phyloP scores from a whole-genome alignment of 78 protist species.

The Bigelowiella natans region DNA sequence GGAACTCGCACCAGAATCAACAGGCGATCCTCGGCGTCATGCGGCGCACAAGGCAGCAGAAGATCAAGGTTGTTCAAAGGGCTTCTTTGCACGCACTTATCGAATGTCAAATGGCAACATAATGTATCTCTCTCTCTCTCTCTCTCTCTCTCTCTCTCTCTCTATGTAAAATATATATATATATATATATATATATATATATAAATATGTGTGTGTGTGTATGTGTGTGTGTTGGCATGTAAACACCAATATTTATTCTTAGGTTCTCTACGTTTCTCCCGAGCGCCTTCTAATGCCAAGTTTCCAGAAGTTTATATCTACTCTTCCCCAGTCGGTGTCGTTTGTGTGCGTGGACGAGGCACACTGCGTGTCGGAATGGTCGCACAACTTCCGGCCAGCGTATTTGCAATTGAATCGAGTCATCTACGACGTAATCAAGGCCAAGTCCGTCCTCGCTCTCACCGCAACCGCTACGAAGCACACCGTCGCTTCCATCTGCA shows the following conservation, averaged over 20 bases:
- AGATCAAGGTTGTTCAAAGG: not conserved
- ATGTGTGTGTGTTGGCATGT: not conserved
- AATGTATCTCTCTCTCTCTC: not conserved
- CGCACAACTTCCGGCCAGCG: slow-evolving; percentile 66
- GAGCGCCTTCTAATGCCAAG: not conserved
- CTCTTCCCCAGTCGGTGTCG: not conserved
- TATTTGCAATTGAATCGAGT: slow-evolving; percentile 12
- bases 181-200: not conserved
- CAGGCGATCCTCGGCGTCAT: not conserved
- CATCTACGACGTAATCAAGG: not conserved
- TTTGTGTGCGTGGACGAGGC: slow-evolving; percentile 25
- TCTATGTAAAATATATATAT: not conserved
- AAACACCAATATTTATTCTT: not conserved
- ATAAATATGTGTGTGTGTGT: not conserved
- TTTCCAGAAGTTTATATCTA: not conserved
- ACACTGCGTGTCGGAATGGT: slow-evolving; percentile 78
- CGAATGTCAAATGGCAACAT: not conserved
- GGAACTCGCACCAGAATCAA: not conserved
- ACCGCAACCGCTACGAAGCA: slow-evolving; percentile 54
- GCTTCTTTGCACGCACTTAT: not conserved
- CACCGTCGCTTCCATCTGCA: too few relatives aligned
- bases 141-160: not conserved
- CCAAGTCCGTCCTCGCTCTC: slow-evolving; percentile 37
- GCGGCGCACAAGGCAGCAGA: not conserved
- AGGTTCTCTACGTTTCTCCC: slow-evolving; percentile 11